A percentile compares a stretch with the other conserved stretches of the same genome.
Evolutionary conservation across 352 stramenopile species (phyloP).

Genomic region (Globisporangium spinosum): DNA sequence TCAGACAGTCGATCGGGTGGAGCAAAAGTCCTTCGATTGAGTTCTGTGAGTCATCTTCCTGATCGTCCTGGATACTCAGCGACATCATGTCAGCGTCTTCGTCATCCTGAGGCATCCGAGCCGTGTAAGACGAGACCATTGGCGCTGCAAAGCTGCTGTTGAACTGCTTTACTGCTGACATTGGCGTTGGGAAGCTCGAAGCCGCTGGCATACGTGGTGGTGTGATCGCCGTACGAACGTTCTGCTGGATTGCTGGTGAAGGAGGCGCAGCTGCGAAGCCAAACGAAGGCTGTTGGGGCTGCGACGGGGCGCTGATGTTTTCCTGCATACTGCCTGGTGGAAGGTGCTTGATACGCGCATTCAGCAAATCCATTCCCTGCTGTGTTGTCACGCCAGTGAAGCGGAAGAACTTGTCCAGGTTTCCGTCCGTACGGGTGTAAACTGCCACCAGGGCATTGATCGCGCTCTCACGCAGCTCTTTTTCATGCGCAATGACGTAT

Average conservation of each 20-base stretch:
- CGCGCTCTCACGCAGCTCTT: slow-evolving; percentile 77
- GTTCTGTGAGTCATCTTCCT: slow-evolving; percentile 6
- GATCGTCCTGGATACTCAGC: slow-evolving; percentile 25
- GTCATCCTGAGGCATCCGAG: slow-evolving; percentile 25
- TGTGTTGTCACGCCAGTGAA: slow-evolving; percentile 70
- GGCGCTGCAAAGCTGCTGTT: slow-evolving; percentile 10
- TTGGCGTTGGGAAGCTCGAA: slow-evolving; percentile 20
- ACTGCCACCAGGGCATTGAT: slow-evolving; percentile 67
- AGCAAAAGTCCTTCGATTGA: slow-evolving; percentile 57
- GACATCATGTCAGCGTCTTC: slow-evolving; percentile 58
- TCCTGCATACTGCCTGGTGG: slow-evolving; percentile 37
- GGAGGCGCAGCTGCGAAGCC: slow-evolving; percentile 21
- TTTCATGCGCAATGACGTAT: slow-evolving; percentile 73
- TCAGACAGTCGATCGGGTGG: slow-evolving; percentile 54
- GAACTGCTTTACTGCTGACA: slow-evolving; percentile 33
- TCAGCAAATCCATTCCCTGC: slow-evolving; percentile 78
- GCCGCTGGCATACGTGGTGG: slow-evolving; percentile 22
- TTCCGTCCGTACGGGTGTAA: slow-evolving; percentile 61
- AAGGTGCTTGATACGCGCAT: slow-evolving; percentile 72
- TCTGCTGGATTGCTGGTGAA: slow-evolving; percentile 13
- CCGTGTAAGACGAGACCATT: background rate
- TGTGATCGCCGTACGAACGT: slow-evolving; percentile 8
- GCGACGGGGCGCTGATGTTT: slow-evolving; percentile 10
- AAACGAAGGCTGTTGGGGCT: slow-evolving; percentile 16
- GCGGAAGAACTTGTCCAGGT: slow-evolving; percentile 78